Conservation (phyloP, 805 yeast genomes). For the Wickerhamomyces bovis region DNA sequence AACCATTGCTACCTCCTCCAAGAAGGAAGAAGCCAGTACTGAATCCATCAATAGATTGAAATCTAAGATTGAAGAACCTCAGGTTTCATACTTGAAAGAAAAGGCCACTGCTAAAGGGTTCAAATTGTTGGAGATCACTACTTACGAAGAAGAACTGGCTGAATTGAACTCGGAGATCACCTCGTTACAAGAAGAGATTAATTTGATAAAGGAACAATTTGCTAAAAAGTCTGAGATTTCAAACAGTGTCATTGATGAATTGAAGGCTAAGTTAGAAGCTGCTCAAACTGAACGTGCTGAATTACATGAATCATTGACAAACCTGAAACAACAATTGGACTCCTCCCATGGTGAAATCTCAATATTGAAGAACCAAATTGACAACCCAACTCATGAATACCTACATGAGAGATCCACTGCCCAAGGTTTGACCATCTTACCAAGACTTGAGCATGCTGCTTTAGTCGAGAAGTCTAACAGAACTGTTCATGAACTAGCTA, state of each 20-base stretch:
- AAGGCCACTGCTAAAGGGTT: slow-evolving; percentile 16
- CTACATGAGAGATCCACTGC: slow-evolving; percentile 23
- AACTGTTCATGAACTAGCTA: slow-evolving; percentile 18
- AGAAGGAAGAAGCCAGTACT: slow-evolving; percentile 8
- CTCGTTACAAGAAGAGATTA: slow-evolving; percentile 1
- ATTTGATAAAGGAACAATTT: not conserved
- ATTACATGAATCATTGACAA: not conserved
- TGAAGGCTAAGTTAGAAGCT: not conserved
- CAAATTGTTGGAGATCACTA: slow-evolving; percentile 8
- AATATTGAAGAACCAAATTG: slow-evolving; percentile 10
- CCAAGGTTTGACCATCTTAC: slow-evolving; percentile 25
- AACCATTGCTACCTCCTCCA: not conserved
- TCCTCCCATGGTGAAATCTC: slow-evolving; percentile 10
- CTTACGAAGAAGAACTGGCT: slow-evolving; percentile 1
- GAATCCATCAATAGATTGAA: slow-evolving; percentile 1
- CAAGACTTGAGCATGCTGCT: slow-evolving; percentile 17
- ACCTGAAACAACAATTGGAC: slow-evolving; percentile 5
- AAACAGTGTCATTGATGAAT: not conserved
- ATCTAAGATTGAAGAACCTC: slow-evolving; percentile 4
- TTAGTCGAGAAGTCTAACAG: slow-evolving; percentile 15
- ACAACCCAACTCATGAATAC: slow-evolving; percentile 29
- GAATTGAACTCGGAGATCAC: not conserved
- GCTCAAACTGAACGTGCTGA: slow-evolving; percentile 1
- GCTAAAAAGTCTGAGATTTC: slow-evolving; percentile 1
- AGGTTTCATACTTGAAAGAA: not conserved